phyloP scores from a whole-genome alignment of 164 flowering plant genomes.

The Vitis cinerea region DNA sequence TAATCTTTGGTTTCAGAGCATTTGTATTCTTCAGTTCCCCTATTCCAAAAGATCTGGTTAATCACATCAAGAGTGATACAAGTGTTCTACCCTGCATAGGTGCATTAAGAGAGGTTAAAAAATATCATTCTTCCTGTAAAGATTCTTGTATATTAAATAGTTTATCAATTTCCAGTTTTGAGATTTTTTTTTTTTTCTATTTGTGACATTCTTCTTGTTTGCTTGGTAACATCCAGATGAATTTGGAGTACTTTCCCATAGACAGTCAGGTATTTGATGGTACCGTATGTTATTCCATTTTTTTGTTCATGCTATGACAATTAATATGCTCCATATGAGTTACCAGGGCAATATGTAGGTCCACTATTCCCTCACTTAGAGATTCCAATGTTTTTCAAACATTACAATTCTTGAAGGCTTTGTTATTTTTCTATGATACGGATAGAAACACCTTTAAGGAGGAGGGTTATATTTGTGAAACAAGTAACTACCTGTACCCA shows the following conservation, averaged over 20 bases:
- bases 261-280: slow-evolving; percentile 80
- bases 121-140: slow-evolving; percentile 10
- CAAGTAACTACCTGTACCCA: no score
- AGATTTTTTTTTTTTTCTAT: background rate
- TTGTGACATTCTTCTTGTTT: slow-evolving; percentile 11
- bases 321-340: background rate
- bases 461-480: no score
- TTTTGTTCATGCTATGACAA: background rate
- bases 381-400: background rate
- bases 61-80: slow-evolving; percentile 74
- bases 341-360: background rate
- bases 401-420: background rate
- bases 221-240: slow-evolving; percentile 66
- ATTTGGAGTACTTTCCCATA: slow-evolving; percentile 87
- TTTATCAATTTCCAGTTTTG: slow-evolving; percentile 4
- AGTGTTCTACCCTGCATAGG: slow-evolving; percentile 93
- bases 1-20: slow-evolving; percentile 54
- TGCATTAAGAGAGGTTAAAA: slow-evolving; percentile 86
- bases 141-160: background rate
- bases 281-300: background rate
- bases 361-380: no score
- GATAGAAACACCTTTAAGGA: background rate
- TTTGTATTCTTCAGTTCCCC: slow-evolving; percentile 91
- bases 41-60: slow-evolving; percentile 71
- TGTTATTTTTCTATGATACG: background rate